Evolutionary conservation across 768 basidiomycete genomes (phyloP).

Genomic region (Cubamyces lactineus): DNA sequence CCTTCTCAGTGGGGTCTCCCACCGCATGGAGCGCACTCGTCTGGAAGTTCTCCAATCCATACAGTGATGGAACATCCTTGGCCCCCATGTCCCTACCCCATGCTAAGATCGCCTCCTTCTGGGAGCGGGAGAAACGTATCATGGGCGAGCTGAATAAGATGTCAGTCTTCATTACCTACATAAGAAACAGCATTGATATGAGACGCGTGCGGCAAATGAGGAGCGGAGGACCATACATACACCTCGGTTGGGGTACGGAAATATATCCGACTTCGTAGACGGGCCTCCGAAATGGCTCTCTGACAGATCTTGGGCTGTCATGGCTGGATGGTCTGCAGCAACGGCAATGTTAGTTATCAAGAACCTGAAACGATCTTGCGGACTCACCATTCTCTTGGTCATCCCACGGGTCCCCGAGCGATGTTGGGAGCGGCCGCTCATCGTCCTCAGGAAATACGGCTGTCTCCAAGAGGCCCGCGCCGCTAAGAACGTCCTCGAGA

Average conservation of each 20-base stretch:
- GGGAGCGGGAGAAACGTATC: slow-evolving; percentile 36
- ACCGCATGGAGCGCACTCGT: slow-evolving; percentile 25
- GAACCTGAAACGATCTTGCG: no score
- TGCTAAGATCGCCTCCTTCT: slow-evolving; percentile 34
- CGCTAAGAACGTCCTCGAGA: background rate
- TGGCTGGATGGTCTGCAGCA: background rate
- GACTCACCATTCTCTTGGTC: background rate
- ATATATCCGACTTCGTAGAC: background rate
- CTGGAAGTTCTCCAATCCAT: slow-evolving; percentile 30
- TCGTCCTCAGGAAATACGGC: background rate
- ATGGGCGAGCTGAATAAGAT: slow-evolving; percentile 38
- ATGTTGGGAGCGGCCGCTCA: background rate
- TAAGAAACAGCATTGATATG: no score
- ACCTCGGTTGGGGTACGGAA: slow-evolving; percentile 14
- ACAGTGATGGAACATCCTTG: slow-evolving; percentile 32
- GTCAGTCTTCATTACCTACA: slow-evolving; percentile 36
- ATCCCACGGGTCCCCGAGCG: background rate
- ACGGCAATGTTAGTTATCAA: no score
- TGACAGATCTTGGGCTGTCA: background rate
- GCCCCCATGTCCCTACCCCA: slow-evolving; percentile 38
- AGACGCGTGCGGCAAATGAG: no score
- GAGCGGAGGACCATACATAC: no score
- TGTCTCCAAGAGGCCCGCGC: slow-evolving; percentile 1
- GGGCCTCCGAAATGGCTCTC: background rate
- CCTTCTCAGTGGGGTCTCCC: slow-evolving; percentile 32